These are phyloP conservation scores for Malassezia vespertilionis DNA, from an alignment of 1,284 basidiomycete genomes.

Conservation along the genomic window DNA sequence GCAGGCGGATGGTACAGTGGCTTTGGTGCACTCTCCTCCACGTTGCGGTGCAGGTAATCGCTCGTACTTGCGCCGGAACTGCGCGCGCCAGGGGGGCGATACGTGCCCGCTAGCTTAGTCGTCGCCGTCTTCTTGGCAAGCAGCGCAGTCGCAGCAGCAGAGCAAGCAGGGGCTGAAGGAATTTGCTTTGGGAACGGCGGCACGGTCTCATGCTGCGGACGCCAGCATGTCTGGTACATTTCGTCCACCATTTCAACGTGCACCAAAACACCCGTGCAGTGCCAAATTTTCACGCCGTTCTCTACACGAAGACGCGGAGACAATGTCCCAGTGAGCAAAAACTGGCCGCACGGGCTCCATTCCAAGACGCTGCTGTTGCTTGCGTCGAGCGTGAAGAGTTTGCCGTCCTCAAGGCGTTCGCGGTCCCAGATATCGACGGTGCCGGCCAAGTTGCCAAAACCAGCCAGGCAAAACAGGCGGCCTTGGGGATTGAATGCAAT, in stretches of 20 bases:
- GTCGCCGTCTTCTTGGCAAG: conserved; percentile 40
- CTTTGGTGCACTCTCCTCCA: background rate
- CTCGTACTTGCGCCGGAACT: conserved; percentile 20
- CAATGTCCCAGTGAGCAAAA: conserved; percentile 82
- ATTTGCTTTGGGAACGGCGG: conserved; percentile 64
- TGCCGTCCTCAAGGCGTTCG: conserved; percentile 59
- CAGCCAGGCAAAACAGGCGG: conserved; percentile 73
- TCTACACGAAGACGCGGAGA: conserved; percentile 89
- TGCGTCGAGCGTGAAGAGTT: conserved; percentile 76
- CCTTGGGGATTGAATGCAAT: conserved; percentile 91
- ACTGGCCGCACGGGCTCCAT: conserved; percentile 88
- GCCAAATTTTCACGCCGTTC: conserved; percentile 92
- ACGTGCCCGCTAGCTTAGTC: conserved; percentile 47
- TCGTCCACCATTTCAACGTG: conserved; percentile 69
- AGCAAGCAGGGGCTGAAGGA: conserved; percentile 65
- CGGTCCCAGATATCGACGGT: conserved; percentile 87
- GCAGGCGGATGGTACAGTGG: conserved; percentile 5
- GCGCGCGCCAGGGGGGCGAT: conserved; percentile 56
- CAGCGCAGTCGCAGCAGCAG: conserved; percentile 52
- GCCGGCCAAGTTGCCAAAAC: conserved; percentile 91
- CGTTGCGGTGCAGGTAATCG: conserved; percentile 24
- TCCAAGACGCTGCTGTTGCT: conserved; percentile 86
- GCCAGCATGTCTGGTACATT: conserved; percentile 77
- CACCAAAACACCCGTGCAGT: conserved; percentile 73
- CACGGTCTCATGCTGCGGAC: conserved; percentile 60